Conservation (phyloP, 257 asterid species). For the Linaria vulgaris region DNA sequence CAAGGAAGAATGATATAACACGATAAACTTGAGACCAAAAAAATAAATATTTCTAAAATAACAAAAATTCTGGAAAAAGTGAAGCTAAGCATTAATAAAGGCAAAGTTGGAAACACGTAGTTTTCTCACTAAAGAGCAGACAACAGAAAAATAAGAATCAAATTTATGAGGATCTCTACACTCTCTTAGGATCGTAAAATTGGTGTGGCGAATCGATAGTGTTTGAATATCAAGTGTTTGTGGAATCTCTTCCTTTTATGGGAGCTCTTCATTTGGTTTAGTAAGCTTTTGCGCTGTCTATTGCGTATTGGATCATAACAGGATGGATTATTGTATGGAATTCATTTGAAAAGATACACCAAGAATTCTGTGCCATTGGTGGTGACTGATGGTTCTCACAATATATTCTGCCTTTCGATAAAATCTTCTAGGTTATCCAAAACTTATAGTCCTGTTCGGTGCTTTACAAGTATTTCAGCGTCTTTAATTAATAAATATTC, state of each 20-base stretch:
- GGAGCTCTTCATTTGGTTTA: too few species aligned
- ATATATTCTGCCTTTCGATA: conserved; percentile 8
- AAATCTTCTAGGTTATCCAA: conserved; percentile 17
- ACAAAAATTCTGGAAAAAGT: too few species aligned
- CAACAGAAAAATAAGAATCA: conserved; percentile 23
- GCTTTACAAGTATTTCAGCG: not conserved
- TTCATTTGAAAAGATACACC: conserved; percentile 25
- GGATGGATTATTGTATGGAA: conserved; percentile 20
- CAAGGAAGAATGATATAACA: too few species aligned
- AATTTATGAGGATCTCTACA: not conserved
- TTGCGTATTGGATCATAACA: conserved; percentile 28
- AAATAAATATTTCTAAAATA: too few species aligned
- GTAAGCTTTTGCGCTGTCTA: conserved; percentile 18
- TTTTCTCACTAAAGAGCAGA: conserved; percentile 28
- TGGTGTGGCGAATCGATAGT: conserved; percentile 34
- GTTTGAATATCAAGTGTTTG: conserved; percentile 19
- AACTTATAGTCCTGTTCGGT: not conserved
- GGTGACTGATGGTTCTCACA: conserved; percentile 3
- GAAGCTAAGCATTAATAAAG: too few species aligned
- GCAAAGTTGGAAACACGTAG: conserved; percentile 38
- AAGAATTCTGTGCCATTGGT: conserved; percentile 27
- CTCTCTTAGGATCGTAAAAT: conserved; percentile 5
- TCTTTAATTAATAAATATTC: too few species aligned
- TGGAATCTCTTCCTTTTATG: conserved; percentile 11
- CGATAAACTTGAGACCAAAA: too few species aligned